Base-by-base conservation (phyloP, 2,329 filamentous ascomycete species). In the Trichophyton verrucosum region DNA sequence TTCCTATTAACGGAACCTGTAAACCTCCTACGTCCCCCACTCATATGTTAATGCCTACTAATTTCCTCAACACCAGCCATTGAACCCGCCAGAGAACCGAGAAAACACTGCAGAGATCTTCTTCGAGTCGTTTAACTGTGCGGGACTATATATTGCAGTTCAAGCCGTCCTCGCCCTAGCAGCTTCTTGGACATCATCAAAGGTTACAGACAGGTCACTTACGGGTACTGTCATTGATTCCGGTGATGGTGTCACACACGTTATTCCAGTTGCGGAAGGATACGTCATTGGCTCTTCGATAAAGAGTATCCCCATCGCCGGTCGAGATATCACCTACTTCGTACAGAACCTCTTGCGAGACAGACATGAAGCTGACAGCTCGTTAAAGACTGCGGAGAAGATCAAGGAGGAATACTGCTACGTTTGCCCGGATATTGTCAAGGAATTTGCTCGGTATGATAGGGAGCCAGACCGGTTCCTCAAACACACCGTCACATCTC, bases 361-460 rank as follows among this genome's bases (percentile, higher is more conserved):
- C 76, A 88, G 94, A 68, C 92, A 92, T 68, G 94, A 99, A 81
- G 86, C 94, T 22, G 94, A 99, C 73, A 96, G 91, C 71, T 95
- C 91, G 61, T 81, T 99, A 66, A 96, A 97, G 81, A 97, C 92
- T 6, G 94, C 94, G 1, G 94, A 97, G 75, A 89, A 91, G 73
- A 96, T 99, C 75, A 99, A 99, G 80, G 94, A 99, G 75, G 90
- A 96, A 73, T 92, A 95, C 80, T 97, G 94, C 76, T 99, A 99
- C 70, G 94, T 99, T 46, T 96, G 88, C 74, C 94, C 95, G 15
- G 94, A 99, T 74, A 97, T 99, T 64, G 94, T 99, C 71, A 99
- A 97, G 81, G 94, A 99, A 73, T 99, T 97, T 71, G 84, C 88
- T 62, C 87, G 89, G 66, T 99, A 91, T 78, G 94, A 99, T 75